Percentiles rank a stretch among this genome's conserved stretches.
These are phyloP conservation scores for Ophiocordyceps robertsii DNA, from an alignment of 2,329 filamentous ascomycete species.

Conservation along the genomic window DNA sequence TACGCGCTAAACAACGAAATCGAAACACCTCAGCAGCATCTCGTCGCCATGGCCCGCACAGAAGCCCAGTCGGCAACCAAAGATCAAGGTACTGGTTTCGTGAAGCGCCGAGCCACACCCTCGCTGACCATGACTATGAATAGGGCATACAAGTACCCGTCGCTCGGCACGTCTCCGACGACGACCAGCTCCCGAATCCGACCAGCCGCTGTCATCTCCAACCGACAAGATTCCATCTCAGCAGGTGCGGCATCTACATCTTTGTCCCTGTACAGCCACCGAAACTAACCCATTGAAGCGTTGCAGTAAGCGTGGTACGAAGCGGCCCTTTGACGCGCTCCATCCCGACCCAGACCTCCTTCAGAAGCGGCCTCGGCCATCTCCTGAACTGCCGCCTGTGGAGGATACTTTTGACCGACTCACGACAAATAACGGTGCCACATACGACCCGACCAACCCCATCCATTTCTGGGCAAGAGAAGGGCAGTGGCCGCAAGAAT, in stretches of 20 bases:
- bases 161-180: neutral
- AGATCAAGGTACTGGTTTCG: neutral
- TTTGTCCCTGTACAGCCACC: no score
- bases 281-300: no score
- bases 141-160: neutral
- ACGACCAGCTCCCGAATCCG: neutral
- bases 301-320: no score
- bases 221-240: no score
- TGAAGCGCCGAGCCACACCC: neutral
- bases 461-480: constrained; percentile 4
- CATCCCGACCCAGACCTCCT: neutral
- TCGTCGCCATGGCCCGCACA: constrained; percentile 2
- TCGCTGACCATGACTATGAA: neutral
- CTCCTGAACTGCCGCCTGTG: neutral
- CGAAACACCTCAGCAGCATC: no score
- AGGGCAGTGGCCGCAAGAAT: constrained; percentile 4
- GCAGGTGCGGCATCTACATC: no score
- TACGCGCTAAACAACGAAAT: no score
- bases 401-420: neutral
- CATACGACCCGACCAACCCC: neutral
- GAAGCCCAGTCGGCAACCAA: constrained; percentile 2
- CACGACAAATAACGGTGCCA: no score
- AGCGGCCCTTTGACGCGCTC: neutral
- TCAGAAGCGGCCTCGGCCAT: constrained; percentile 2
- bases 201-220: no score